Base-by-base conservation (phyloP, 1,139 yeast genomes). In the Geotrichum cucujoidarum region DNA sequence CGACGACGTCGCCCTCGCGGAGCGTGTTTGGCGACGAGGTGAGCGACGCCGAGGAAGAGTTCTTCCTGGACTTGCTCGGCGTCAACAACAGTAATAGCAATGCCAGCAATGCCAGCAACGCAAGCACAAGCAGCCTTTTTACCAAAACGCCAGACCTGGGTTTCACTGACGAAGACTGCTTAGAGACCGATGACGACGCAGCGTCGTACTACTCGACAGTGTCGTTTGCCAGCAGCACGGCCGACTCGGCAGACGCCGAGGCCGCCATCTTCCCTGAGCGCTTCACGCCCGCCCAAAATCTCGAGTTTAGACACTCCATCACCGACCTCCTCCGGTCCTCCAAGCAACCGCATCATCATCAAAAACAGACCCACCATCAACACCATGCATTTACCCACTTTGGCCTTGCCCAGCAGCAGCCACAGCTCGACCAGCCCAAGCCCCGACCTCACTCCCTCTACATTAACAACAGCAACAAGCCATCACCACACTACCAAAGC, bases 11-110 rank as follows among this genome's bases (percentile, higher is more conserved):
- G 7, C 20, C 45, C 10, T 39, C 42, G 10, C 64, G 63, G 14
- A 47, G 60, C 45, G 49, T 63, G 30, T 59, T 58, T 24, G 27
- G 27, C 55, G 60, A 61, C 53, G 78, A 74, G 53, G 79, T 88
- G 61, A 95, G 80, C 64, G 97, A 90, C 63, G 80, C 89, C 48
- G 94, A 88, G 68, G 74, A 74, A 61, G 96, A 95, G 1, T 81
- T 88, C 63, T 72, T 75, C 57, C 79, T 42, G 45, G 25, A 35
- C 20, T n/a, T 42, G 30, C 40, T 42, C 27, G 27, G 27, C 10
- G 27, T 24, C 27, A 24, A 10, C 27, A 10, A 24, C 10, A 24
- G 10, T 10, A 24, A 24, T 10, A 24, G 27, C 27, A n/a, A n/a
- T n/a, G n/a, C n/a, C n/a, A n/a, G n/a, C n/a, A n/a, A n/a, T n/a